Conservation (phyloP, 2,329 filamentous ascomycete genomes). For the Sphaceloma murrayae region DNA sequence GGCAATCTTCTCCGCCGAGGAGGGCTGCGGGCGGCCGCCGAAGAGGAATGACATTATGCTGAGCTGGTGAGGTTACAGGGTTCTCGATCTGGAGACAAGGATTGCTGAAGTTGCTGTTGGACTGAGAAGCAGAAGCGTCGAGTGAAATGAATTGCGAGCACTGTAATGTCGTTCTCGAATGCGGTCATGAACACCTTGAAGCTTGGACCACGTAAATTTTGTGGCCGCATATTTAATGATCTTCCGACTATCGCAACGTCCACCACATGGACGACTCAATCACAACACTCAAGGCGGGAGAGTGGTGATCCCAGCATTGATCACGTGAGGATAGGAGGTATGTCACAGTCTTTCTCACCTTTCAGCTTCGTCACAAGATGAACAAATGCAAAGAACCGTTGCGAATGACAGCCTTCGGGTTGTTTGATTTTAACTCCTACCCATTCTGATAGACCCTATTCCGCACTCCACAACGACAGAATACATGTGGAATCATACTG, state of each 20-base stretch:
- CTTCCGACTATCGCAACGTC: no score
- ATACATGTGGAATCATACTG: no score
- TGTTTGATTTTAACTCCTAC: slow-evolving; percentile 42
- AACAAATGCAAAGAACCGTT: slow-evolving; percentile 50
- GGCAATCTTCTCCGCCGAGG: slow-evolving; percentile 93
- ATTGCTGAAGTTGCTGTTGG: no score
- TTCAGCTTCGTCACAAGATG: slow-evolving; percentile 19
- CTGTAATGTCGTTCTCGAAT: neutral
- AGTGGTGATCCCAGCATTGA: no score
- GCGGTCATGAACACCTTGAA: slow-evolving; percentile 5
- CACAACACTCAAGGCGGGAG: no score
- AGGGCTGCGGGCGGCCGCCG: slow-evolving; percentile 67
- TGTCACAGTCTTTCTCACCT: neutral
- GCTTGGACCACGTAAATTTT: slow-evolving; percentile 20
- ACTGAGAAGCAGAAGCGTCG: neutral
- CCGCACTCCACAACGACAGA: no score
- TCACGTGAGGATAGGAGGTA: no score
- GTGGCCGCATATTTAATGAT: no score
- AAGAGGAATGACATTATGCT: slow-evolving; percentile 60
- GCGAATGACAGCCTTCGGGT: slow-evolving; percentile 51
- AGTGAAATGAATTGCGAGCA: neutral
- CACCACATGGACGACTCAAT: no score
- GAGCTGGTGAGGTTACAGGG: slow-evolving; percentile 2
- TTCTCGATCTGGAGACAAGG: no score
- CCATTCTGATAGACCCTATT: slow-evolving; percentile 27